A percentile compares a stretch with the other conserved stretches of the same genome.
Conservation (phyloP, 495 filamentous ascomycete species). For the Aspergillus mulundensis region DNA sequence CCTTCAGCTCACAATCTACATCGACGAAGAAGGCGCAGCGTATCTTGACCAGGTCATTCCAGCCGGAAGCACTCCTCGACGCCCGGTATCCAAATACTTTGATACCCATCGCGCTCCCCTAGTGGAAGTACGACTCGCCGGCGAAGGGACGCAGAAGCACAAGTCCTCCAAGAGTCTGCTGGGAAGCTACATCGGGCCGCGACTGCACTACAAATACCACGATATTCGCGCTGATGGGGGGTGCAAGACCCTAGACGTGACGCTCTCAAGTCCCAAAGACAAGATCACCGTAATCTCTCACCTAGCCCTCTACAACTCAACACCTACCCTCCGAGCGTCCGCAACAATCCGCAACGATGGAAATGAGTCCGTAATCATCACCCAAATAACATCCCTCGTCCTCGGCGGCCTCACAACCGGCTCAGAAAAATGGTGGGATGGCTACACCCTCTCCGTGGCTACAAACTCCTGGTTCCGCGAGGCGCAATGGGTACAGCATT, state of each 20-base stretch:
- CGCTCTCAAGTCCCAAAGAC: neutral
- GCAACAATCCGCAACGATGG: constrained; percentile 14
- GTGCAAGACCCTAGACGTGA: constrained; percentile 6
- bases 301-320: constrained; percentile 9
- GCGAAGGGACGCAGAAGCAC: constrained; percentile 18
- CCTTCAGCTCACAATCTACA: constrained; percentile 4
- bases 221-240: neutral
- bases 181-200: constrained; percentile 14
- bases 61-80: neutral
- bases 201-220: constrained; percentile 14
- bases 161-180: constrained; percentile 19
- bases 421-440: constrained; percentile 16
- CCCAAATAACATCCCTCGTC: constrained; percentile 17
- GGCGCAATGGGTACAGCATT: constrained; percentile 20
- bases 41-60: constrained; percentile 9
- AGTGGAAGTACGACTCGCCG: constrained; percentile 16
- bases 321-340: constrained; percentile 11
- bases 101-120: constrained; percentile 9
- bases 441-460: constrained; percentile 14
- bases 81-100: constrained; percentile 10
- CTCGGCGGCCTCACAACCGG: constrained; percentile 18
- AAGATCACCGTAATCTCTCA: constrained; percentile 10
- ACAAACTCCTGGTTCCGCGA: constrained; percentile 27
- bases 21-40: constrained; percentile 2
- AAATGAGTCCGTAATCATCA: constrained; percentile 7